Evolutionary conservation across 2,329 filamentous ascomycete genomes (phyloP).

Genomic region (Phoma sp.): DNA sequence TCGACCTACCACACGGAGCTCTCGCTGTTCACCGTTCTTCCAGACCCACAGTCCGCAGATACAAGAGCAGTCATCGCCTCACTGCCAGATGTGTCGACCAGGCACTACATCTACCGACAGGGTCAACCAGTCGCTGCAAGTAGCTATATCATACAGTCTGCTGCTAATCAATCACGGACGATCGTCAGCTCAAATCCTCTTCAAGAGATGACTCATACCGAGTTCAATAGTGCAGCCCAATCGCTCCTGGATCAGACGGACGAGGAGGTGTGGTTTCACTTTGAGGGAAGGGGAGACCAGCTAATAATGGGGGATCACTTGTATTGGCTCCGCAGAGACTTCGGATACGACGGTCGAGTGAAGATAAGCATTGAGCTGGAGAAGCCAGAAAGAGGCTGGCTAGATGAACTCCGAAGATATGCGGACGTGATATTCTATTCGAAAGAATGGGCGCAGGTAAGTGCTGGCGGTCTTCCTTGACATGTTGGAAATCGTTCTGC

Average conservation of each 20-base stretch:
- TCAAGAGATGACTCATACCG: slow-evolving; percentile 68
- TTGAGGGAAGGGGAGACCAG: slow-evolving; percentile 73
- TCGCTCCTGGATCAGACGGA: neutral
- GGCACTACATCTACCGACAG: slow-evolving; percentile 46
- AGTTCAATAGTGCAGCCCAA: slow-evolving; percentile 62
- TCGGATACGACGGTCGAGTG: slow-evolving; percentile 47
- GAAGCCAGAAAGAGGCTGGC: slow-evolving; percentile 67
- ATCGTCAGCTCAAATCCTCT: slow-evolving; percentile 73
- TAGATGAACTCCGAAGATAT: slow-evolving; percentile 63
- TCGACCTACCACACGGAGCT: slow-evolving; percentile 24
- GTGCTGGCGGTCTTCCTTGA: neutral
- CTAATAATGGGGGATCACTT: slow-evolving; percentile 53
- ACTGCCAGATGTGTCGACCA: slow-evolving; percentile 52
- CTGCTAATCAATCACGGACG: slow-evolving; percentile 65
- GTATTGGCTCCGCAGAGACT: slow-evolving; percentile 53
- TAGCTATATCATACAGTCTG: slow-evolving; percentile 71
- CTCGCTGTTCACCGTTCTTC: slow-evolving; percentile 57
- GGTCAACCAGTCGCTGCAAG: slow-evolving; percentile 64
- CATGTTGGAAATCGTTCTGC: too few species aligned
- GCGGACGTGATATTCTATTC: slow-evolving; percentile 79
- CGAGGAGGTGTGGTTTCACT: slow-evolving; percentile 67
- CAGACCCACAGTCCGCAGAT: slow-evolving; percentile 58
- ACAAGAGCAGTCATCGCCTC: slow-evolving; percentile 61
- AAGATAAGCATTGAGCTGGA: slow-evolving; percentile 74
- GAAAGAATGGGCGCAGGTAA: slow-evolving; percentile 67